Evolutionary conservation across 2,329 filamentous ascomycete genomes (phyloP), one percentile per base, ranked within the genome.

Genomic region (Fusarium sp.): DNA sequence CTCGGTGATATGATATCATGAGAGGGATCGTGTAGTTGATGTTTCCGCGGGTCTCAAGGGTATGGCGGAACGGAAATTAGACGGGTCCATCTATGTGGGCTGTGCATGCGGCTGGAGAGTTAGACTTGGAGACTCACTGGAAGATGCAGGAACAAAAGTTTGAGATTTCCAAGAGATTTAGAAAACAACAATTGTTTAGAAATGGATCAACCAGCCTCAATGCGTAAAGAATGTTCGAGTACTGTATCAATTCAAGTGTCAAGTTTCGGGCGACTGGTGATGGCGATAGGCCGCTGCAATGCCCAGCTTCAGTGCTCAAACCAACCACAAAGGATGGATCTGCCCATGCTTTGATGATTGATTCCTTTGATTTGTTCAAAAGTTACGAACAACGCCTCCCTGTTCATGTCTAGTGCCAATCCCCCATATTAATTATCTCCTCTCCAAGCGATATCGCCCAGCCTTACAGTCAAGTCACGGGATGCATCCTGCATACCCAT

Each of bases 401-500:
- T 53, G 16, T 16, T 23, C 9, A 43, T 10, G 13, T n/a, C 7
- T 46, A 55, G 59, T 54, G 45, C 46, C 58, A 43, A 64, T 46
- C 16, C 45, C 18, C 23, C 10, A 37, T 13, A 21, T 21, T 46
- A 50, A 48, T 32, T 12, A 41, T 14, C 37, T 11, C 4, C 14
- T 13, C 37, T 11, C 4, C 14, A 21, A 42, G 18, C 37, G 21
- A 21, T 48, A 32, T 42, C 13, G 32, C 57, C 46, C 18, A 46
- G 43, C 23, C 27, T 45, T 45, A 18, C n/a, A n/a, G 10, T 23
- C 16, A 23, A 18, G 43, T 71, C 68, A 70, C 45, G 55, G 21
- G 67, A 70, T 37, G 21, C 50, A 51, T 37, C 34, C 45, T 55
- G 45, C 43, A 49, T 66, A 32, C 61, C 43, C 20, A 16, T 51